Percentiles rank a stretch among this genome's conserved stretches.
These are phyloP conservation scores for Barnettozyma wickerhamii DNA, from an alignment of 805 yeast genomes.

Conservation along the genomic window DNA sequence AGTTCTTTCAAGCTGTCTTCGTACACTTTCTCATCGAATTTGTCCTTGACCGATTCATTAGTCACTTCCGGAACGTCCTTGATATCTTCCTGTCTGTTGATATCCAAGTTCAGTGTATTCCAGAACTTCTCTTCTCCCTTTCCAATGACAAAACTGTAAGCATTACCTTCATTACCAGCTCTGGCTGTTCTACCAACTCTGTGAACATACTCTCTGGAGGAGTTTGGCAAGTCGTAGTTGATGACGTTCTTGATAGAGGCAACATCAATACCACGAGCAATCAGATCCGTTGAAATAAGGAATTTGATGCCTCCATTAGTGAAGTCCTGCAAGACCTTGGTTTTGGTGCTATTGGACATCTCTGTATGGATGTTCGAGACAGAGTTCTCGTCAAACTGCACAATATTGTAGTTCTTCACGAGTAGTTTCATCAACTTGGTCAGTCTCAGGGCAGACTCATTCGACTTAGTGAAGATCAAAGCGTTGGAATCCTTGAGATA, in stretches of 20 bases:
- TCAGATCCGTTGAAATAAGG: slow-evolving; percentile 79
- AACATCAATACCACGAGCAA: slow-evolving; percentile 94
- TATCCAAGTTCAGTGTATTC: slow-evolving; percentile 47
- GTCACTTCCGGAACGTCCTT: slow-evolving; percentile 30
- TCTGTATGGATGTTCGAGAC: slow-evolving; percentile 56
- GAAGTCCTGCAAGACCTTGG: slow-evolving; percentile 57
- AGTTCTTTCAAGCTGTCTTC: slow-evolving; percentile 39
- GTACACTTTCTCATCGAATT: slow-evolving; percentile 32
- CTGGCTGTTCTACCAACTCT: slow-evolving; percentile 97
- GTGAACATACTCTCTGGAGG: slow-evolving; percentile 90
- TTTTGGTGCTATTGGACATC: slow-evolving; percentile 48
- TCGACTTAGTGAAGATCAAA: slow-evolving; percentile 67
- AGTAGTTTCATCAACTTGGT: slow-evolving; percentile 53
- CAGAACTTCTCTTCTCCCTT: slow-evolving; percentile 69
- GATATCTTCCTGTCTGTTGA: slow-evolving; percentile 43
- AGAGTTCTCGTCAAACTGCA: slow-evolving; percentile 5
- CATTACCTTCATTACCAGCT: slow-evolving; percentile 76
- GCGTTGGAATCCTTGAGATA: slow-evolving; percentile 35
- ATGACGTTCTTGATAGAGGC: slow-evolving; percentile 65
- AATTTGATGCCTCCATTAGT: slow-evolving; percentile 47
- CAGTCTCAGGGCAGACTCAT: slow-evolving; percentile 83
- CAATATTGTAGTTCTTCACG: slow-evolving; percentile 18
- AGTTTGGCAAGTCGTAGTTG: slow-evolving; percentile 86
- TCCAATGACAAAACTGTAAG: slow-evolving; percentile 70
- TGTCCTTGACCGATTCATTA: slow-evolving; percentile 7